Evolutionary conservation across 2,329 filamentous ascomycete species (phyloP), one percentile per base, ranked within the genome.

Genomic region (Fonsecaea erecta): DNA sequence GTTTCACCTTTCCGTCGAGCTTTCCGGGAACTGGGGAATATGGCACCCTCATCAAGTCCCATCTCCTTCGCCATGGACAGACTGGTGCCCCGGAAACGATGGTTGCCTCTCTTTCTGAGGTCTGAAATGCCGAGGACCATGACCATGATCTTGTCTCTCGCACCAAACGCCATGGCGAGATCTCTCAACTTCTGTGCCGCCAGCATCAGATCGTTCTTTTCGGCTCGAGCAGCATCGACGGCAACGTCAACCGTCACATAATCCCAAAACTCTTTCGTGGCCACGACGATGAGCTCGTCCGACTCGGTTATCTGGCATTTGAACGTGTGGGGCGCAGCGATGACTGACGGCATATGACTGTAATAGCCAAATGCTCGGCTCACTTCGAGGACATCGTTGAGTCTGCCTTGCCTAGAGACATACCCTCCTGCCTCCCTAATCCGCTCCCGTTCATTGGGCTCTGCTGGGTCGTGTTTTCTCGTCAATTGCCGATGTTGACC

Each of bases 71-170:
- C 91, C 78, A 96, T 86, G 14, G 91, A 92, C 84, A 96, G 89
- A 79, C 91, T 96, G 73, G 93, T 88, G 46, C 91, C 92, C 62
- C 92, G 86, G 76, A 90, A 81, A 79, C 89, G 77, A 60, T 89
- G 90, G 69, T 90, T 86, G 75, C 96, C 91, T 63, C 92, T 87
- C 75, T 91, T 91, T 79, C 96, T 94, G 60, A 99, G 81, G 74
- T 98, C 93, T 62, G 90, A 89, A 40, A 99, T 90, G 62, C 93
- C 94, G 61, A 99, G 88, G 82, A 99, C 92, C 94, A 98, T 98
- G 52, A 99, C 92, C 93, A 98, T 98, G 69, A 98, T 91, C 80
- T 99, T 99, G 74, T 90, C 90, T 1, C 89, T 93, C 12, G 94
- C 92, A 60, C 95, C 95, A 76, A 97, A 98, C 0, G 94, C 92